These are phyloP conservation scores for Sicyos baderoa DNA, from an alignment of 306 rosid genomes.

Conservation along the genomic window DNA sequence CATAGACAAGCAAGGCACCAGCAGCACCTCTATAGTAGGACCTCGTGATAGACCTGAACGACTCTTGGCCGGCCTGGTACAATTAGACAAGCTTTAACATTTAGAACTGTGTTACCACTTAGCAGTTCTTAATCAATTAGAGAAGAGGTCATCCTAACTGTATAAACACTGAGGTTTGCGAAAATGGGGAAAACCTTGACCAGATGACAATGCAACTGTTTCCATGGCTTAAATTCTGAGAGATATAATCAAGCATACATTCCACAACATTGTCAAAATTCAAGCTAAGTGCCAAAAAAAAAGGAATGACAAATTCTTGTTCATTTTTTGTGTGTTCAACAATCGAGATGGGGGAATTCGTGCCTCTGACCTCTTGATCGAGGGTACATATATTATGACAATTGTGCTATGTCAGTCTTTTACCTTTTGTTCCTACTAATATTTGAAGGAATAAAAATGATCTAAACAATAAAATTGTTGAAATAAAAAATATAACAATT, in stretches of 20 bases:
- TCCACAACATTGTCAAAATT: neutral
- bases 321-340: neutral
- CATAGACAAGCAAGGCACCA: slow-evolving; percentile 96
- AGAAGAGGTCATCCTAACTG: neutral
- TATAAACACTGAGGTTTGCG: neutral
- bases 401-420: too few species aligned
- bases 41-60: slow-evolving; percentile 94
- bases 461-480: neutral
- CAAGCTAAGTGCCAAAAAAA: neutral
- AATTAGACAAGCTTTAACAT: slow-evolving; percentile 13
- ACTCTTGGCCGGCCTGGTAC: slow-evolving; percentile 97
- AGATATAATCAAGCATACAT: neutral
- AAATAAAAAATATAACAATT: neutral
- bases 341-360: neutral
- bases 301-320: neutral
- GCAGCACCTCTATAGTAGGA: slow-evolving; percentile 98
- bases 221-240: neutral
- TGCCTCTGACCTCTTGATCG: neutral
- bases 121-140: slow-evolving; percentile 1
- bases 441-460: neutral
- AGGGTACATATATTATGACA: neutral
- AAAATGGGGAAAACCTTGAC: neutral
- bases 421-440: neutral
- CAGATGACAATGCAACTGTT: neutral
- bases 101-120: slow-evolving; percentile 7